These are phyloP conservation scores for Rhizophlyctis rosea DNA, from an alignment of 192 early-diverging fungal genomes.

Conservation along the genomic window DNA sequence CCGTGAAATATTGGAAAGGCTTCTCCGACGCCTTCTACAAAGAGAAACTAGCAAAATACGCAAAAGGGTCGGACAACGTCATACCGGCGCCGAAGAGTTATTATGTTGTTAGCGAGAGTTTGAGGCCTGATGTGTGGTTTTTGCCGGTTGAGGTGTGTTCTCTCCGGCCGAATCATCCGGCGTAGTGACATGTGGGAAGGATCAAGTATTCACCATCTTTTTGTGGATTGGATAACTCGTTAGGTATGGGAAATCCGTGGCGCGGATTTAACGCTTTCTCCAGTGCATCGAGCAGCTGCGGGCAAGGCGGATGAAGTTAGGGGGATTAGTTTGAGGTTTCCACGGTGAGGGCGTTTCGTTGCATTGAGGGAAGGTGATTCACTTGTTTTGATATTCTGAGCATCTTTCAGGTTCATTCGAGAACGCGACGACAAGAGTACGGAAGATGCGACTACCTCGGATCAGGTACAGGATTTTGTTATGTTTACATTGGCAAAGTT, in stretches of 20 bases:
- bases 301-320: neutral
- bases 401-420: slow-evolving; percentile 8
- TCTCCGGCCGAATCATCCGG: neutral
- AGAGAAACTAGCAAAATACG: neutral
- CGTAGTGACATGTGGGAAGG: too few species aligned
- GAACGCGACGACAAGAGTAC: slow-evolving; percentile 10
- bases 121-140: slow-evolving; percentile 19
- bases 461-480: too few species aligned
- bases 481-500: too few species aligned
- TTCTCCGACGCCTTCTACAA: slow-evolving; percentile 23
- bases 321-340: slow-evolving; percentile 22
- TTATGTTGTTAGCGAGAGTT: slow-evolving; percentile 9
- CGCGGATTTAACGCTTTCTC: slow-evolving; percentile 15
- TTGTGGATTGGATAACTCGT: too few species aligned
- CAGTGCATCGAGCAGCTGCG: slow-evolving; percentile 16
- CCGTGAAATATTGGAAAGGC: slow-evolving; percentile 2
- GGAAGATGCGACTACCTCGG: slow-evolving; percentile 18
- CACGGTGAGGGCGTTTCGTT: neutral
- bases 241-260: slow-evolving; percentile 25
- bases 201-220: too few species aligned
- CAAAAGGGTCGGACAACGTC: neutral
- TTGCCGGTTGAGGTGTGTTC: slow-evolving; percentile 13
- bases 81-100: slow-evolving; percentile 1
- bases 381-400: too few species aligned
- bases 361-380: too few species aligned